phyloP scores from a whole-genome alignment of 2,329 filamentous ascomycete species.

The Neospermospora avenae region DNA sequence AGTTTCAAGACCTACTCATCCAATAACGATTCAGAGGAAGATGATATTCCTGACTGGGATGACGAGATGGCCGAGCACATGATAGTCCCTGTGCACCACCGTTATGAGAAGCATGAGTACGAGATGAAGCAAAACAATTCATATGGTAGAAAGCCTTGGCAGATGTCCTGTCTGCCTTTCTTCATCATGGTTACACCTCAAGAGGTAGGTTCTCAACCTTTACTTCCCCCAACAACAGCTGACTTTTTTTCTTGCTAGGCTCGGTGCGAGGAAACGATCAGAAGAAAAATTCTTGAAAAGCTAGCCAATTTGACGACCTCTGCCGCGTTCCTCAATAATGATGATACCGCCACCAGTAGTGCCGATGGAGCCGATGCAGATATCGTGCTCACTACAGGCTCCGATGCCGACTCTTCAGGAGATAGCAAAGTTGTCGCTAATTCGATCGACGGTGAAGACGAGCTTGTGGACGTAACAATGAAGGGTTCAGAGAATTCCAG shows the following conservation, averaged over 20 bases:
- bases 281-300: conserved; percentile 75
- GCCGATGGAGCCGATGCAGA: conserved; percentile 63
- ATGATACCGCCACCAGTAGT: conserved; percentile 39
- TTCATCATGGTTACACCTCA: conserved; percentile 74
- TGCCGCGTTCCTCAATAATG: conserved; percentile 49
- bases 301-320: conserved; percentile 74
- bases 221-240: neutral
- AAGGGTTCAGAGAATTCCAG: conserved; percentile 49
- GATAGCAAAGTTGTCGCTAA: conserved; percentile 70
- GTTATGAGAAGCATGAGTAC: conserved; percentile 40
- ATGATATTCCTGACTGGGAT: conserved; percentile 49
- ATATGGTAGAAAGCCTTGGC: conserved; percentile 36
- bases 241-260: conserved; percentile 37
- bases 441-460: conserved; percentile 85
- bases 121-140: conserved; percentile 31
- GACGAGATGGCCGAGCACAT: conserved; percentile 62
- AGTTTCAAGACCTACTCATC: conserved; percentile 40
- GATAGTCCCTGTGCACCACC: conserved; percentile 69
- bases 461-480: conserved; percentile 88
- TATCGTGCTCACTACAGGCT: conserved; percentile 61
- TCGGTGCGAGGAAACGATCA: conserved; percentile 63
- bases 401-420: conserved; percentile 62
- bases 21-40: conserved; percentile 44
- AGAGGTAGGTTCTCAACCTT: conserved; percentile 51
- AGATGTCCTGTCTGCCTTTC: conserved; percentile 44